Evolutionary conservation across 2,329 filamentous ascomycete species (phyloP), one percentile per base, ranked within the genome.

Genomic region (Didymellaceae sp.): DNA sequence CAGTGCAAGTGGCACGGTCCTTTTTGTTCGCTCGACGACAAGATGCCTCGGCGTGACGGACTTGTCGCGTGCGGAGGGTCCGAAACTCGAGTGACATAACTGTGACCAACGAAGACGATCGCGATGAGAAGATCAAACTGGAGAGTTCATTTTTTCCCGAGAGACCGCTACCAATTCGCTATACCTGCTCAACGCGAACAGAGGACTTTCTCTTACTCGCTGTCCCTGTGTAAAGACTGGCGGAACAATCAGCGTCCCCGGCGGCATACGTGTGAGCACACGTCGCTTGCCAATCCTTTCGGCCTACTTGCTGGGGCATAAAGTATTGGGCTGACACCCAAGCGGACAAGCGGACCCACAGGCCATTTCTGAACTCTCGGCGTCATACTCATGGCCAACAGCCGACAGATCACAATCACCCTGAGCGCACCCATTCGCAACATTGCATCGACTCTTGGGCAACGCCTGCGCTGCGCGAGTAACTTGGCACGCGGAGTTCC

Each of bases 231-330:
- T 35, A 34, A 50, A 43, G 30, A 33, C 31, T 37, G 42, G 32
- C 48, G 37, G 32, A 25, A 41, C 30, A 28, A 20, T 38, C 6
- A 38, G 28, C 26, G 32, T 32, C 13, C 24, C 28, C 37, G 41
- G 45, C 33, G 34, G 46, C 45, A 52, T 47, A 44, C 48, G 22
- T 25, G 37, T 52, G 32, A 17, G 28, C 33, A 47, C 34, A 53
- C 39, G 39, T 51, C 49, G 53, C 53, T n/a, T 54, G 37, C 56
- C 56, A 56, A 56, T 56, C 49, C 45, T 49, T 38, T 45, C 25
- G 43, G 39, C 20, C 52, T 51, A 42, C 50, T 37, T 52, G 49
- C 50, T 52, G 44, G 38, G 45, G 49, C 47, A 54, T 41, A 45
- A 41, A 37, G 38, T 45, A 47, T 35, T 53, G 32, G 28, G 43